Conservation (phyloP, 805 yeast species). For the Sugiyamaella boreocaroliniensis region DNA sequence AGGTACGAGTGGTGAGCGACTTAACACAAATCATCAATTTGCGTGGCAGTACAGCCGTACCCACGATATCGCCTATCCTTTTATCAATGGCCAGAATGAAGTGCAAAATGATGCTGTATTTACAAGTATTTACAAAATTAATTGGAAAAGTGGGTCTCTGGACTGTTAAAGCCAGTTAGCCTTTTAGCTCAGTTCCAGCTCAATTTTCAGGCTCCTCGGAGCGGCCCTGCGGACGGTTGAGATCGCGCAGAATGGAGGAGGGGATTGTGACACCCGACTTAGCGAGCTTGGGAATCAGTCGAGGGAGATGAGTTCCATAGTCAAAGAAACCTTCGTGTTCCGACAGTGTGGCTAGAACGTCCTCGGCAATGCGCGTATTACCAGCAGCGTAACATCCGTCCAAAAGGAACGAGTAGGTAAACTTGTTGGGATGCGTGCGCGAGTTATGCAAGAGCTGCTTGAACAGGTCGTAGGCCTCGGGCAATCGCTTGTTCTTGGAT, state of each 20-base stretch:
- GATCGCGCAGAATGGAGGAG: neutral
- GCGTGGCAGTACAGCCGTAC: neutral
- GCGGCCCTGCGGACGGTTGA: neutral
- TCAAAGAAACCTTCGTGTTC: constrained; percentile 7
- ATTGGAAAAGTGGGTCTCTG: too few species aligned
- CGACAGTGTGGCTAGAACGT: constrained; percentile 1
- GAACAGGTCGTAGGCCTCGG: constrained; percentile 20
- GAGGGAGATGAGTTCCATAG: constrained; percentile 10
- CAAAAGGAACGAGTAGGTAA: constrained; percentile 25
- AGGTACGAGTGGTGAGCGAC: neutral
- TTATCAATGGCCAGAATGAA: too few species aligned
- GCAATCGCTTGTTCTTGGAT: constrained; percentile 13
- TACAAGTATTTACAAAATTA: constrained; percentile 1
- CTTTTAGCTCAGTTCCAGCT: too few species aligned
- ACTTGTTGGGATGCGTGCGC: constrained; percentile 24
- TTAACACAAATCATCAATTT: neutral
- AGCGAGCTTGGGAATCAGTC: constrained; percentile 2
- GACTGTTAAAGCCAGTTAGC: too few species aligned
- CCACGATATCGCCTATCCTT: neutral
- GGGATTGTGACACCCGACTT: constrained; percentile 9
- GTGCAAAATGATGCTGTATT: neutral
- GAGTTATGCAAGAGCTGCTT: constrained; percentile 10
- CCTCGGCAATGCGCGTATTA: constrained; percentile 7
- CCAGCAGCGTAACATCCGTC: constrained; percentile 8
- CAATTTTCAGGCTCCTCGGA: constrained; percentile 47